phyloP scores from a whole-genome alignment of 2,329 filamentous ascomycete genomes.

The Endoconidiophora laricicola region DNA sequence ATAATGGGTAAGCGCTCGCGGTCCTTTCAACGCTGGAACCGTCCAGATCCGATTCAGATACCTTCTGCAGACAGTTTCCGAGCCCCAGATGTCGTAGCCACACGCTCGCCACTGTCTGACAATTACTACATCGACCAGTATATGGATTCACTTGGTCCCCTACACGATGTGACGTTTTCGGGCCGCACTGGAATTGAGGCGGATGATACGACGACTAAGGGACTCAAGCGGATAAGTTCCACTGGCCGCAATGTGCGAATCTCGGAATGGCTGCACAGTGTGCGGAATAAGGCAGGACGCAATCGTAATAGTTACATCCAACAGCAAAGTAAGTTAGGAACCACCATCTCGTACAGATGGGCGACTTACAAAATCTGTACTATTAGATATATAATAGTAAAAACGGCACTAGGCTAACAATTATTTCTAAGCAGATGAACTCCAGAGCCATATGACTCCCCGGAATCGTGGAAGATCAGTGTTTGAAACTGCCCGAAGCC shows the following conservation, averaged over 20 bases:
- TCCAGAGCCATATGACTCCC: no score
- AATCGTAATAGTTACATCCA: neutral
- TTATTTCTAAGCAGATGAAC: no score
- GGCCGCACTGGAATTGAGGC: no score
- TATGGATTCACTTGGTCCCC: no score
- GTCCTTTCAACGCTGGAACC: neutral
- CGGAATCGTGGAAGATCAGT: no score
- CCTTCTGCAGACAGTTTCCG: neutral
- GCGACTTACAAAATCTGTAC: no score
- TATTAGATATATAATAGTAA: no score
- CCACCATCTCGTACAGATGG: no score
- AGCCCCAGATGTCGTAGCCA: neutral
- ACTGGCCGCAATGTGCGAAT: slow-evolving; percentile 2
- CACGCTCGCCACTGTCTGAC: neutral
- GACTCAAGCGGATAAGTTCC: neutral
- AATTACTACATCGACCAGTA: no score
- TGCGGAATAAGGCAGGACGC: slow-evolving; percentile 1
- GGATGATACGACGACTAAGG: neutral
- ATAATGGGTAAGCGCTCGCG: neutral
- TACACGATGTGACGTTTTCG: no score
- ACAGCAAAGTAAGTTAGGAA: neutral
- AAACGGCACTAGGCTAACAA: no score
- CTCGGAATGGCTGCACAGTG: slow-evolving; percentile 3
- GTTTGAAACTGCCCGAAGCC: neutral
- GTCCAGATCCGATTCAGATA: neutral